Evolutionary conservation across 306 rosid genomes (phyloP).

Genomic region (Vigna unguiculata): DNA sequence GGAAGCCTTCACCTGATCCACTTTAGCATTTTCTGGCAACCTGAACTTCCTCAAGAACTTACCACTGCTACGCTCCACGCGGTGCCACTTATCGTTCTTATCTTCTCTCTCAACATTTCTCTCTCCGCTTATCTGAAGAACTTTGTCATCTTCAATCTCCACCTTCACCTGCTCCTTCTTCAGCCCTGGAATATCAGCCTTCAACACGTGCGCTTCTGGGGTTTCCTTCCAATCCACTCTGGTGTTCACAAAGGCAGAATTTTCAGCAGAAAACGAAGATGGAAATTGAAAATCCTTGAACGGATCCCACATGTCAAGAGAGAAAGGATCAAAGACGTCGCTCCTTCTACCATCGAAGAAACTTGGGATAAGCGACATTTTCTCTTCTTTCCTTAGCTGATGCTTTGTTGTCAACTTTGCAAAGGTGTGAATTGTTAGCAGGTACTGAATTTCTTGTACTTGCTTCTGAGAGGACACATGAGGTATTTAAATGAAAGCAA

Average conservation of each 20-base stretch:
- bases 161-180: slow-evolving; percentile 20
- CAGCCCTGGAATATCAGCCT: slow-evolving; percentile 1
- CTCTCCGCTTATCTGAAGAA: slow-evolving; percentile 15
- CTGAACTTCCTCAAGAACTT: slow-evolving; percentile 19
- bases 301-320: neutral
- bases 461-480: neutral
- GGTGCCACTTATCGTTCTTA: slow-evolving; percentile 13
- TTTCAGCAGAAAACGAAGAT: neutral
- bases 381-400: neutral
- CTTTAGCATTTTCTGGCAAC: neutral
- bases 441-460: neutral
- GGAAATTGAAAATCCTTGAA: neutral
- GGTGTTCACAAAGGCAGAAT: neutral
- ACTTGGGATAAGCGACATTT: slow-evolving; percentile 23
- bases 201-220: slow-evolving; percentile 7
- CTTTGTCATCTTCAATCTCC: neutral
- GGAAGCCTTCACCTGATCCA: slow-evolving; percentile 17
- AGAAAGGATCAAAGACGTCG: neutral
- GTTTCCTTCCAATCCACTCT: slow-evolving; percentile 20
- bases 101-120: slow-evolving; percentile 7
- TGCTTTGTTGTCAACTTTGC: neutral
- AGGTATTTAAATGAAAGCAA: neutral
- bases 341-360: neutral
- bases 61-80: neutral
- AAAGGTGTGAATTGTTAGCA: neutral